Conservation (phyloP, 73 alveolate genomes). For the Stentor coeruleus region DNA sequence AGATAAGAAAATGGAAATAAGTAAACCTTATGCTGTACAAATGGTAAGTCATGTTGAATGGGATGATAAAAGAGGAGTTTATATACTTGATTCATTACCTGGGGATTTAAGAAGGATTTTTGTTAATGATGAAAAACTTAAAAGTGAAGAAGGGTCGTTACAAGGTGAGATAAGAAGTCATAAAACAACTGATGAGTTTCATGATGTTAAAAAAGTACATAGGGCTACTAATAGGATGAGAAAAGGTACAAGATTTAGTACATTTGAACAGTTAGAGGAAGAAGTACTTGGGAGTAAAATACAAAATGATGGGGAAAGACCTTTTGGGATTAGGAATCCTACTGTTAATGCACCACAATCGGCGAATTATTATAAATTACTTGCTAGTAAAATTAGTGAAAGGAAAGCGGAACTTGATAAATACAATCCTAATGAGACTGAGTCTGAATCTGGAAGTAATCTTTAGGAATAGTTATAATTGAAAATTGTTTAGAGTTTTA, state of each 20-base stretch:
- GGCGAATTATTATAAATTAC: background rate
- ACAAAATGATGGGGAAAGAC: too few relatives aligned
- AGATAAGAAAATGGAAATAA: background rate
- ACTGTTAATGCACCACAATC: background rate
- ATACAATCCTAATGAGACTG: too few relatives aligned
- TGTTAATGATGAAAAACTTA: background rate
- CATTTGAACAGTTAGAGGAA: background rate
- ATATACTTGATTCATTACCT: background rate
- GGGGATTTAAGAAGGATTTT: background rate
- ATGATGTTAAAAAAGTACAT: background rate
- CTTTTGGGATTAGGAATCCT: background rate
- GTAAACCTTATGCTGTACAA: slow-evolving; percentile 18
- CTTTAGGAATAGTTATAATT: too few relatives aligned
- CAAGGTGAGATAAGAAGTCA: background rate
- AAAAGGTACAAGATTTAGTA: background rate
- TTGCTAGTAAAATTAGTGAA: background rate
- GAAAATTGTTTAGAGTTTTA: too few relatives aligned
- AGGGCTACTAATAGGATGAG: background rate
- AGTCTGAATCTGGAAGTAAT: too few relatives aligned
- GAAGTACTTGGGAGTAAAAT: too few relatives aligned
- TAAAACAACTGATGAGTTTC: background rate
- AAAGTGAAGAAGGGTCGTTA: too few relatives aligned
- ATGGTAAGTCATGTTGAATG: background rate
- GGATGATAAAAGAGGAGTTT: background rate
- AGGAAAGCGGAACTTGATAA: background rate